These are phyloP conservation scores for Pseudonitzschia pungens DNA, from an alignment of 108 stramenopile genomes.

Conservation along the genomic window DNA sequence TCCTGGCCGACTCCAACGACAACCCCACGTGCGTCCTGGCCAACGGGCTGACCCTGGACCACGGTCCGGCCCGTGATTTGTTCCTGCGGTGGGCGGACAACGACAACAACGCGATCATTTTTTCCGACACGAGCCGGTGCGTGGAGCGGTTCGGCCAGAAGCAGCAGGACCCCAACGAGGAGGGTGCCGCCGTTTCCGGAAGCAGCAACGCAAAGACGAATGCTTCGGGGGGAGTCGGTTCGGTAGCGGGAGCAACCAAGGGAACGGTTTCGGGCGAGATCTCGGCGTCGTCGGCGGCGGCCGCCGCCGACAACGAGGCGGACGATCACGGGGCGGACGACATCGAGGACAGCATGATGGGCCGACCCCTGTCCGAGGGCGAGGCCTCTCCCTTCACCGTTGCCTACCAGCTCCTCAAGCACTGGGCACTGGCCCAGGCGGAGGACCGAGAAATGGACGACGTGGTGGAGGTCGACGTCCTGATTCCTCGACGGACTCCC, in stretches of 20 bases:
- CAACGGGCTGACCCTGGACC: slow-evolving; percentile 70
- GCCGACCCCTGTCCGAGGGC: slow-evolving; percentile 39
- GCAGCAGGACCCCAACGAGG: neutral
- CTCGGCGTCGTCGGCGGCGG: too few species aligned
- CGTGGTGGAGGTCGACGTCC: slow-evolving; percentile 67
- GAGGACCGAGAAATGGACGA: slow-evolving; percentile 86
- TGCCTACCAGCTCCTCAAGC: slow-evolving; percentile 67
- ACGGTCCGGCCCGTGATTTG: slow-evolving; percentile 81
- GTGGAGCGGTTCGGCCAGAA: slow-evolving; percentile 35
- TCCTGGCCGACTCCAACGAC: slow-evolving; percentile 29
- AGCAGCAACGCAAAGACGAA: neutral
- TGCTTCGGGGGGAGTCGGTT: neutral
- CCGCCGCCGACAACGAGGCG: neutral
- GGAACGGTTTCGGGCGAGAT: neutral
- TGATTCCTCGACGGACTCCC: slow-evolving; percentile 63
- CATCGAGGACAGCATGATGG: slow-evolving; percentile 25
- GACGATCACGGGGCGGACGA: slow-evolving; percentile 10
- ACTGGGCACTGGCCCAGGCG: slow-evolving; percentile 80
- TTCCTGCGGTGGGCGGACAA: slow-evolving; percentile 80
- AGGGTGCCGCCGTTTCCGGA: neutral
- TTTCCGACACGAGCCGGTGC: slow-evolving; percentile 77
- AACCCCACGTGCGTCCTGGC: slow-evolving; percentile 85
- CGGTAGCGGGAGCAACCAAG: neutral
- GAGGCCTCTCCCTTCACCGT: slow-evolving; percentile 58
- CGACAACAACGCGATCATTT: slow-evolving; percentile 72